These are phyloP conservation scores for Microstegium vimineum DNA, from an alignment of 176 grass and related monocot species.

Conservation along the genomic window DNA sequence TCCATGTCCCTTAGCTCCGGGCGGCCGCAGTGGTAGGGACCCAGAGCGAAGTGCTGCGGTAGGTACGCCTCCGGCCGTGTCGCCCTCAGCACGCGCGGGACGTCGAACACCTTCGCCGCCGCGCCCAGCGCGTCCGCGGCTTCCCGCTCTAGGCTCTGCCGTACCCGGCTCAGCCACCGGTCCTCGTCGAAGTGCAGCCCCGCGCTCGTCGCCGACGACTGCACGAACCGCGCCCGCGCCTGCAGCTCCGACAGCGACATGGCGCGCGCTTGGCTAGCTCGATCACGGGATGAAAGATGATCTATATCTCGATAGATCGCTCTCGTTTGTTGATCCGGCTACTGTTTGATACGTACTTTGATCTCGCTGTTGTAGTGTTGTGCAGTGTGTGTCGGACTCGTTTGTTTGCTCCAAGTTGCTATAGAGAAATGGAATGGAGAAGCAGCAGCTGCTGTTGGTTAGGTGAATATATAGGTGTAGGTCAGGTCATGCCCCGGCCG, in stretches of 20 bases:
- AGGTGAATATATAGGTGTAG: too few species aligned
- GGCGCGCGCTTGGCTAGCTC: too few species aligned
- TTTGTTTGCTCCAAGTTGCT: not conserved
- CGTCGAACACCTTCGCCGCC: conserved; percentile 61
- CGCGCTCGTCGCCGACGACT: conserved; percentile 11
- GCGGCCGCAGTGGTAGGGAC: conserved; percentile 69
- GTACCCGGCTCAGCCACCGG: conserved; percentile 64
- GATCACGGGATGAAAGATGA: too few species aligned
- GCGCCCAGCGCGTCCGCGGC: conserved; percentile 41
- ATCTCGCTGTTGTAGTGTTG: not conserved
- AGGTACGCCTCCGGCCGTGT: conserved; percentile 54
- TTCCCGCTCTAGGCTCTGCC: conserved; percentile 44
- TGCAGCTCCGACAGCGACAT: conserved; percentile 21
- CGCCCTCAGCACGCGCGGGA: conserved; percentile 38
- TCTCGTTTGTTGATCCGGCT: not conserved
- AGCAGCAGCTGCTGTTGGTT: not conserved
- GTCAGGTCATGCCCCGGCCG: too few species aligned
- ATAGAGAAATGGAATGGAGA: not conserved
- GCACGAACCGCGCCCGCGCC: conserved; percentile 33
- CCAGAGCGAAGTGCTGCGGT: conserved; percentile 73
- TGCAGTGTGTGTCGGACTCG: not conserved
- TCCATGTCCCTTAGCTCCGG: conserved; percentile 83
- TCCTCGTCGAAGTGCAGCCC: conserved; percentile 42
- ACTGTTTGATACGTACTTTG: not conserved
- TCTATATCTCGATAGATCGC: too few species aligned